Conservation (phyloP, 1,284 basidiomycete species). For the Papiliotrema fonsecae region DNA sequence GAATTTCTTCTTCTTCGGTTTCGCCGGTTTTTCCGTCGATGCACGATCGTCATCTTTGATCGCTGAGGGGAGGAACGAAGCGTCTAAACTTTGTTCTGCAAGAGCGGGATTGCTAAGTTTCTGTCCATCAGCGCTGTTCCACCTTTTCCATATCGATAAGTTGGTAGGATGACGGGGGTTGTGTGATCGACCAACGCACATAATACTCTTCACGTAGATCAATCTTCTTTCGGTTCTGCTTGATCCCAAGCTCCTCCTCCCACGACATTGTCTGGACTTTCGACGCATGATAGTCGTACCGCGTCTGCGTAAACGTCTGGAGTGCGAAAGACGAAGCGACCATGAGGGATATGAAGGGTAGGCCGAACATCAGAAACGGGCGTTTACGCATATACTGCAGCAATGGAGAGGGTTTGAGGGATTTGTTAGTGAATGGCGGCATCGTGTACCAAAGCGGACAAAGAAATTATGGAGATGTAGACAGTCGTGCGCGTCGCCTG, state of each 20-base stretch:
- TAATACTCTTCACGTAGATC: constrained; percentile 95
- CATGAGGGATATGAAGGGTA: constrained; percentile 81
- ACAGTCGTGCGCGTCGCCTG: no score
- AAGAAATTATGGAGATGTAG: no score
- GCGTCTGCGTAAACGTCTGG: constrained; percentile 77
- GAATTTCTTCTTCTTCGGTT: constrained; percentile 21
- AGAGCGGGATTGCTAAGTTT: constrained; percentile 5
- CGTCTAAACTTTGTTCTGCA: background rate
- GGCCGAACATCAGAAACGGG: constrained; percentile 63
- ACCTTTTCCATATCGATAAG: background rate
- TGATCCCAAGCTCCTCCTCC: constrained; percentile 78
- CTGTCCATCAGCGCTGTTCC: constrained; percentile 1
- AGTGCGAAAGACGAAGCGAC: constrained; percentile 84
- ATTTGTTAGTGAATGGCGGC: constrained; percentile 56
- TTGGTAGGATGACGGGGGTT: constrained; percentile 4
- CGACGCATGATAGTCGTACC: constrained; percentile 82
- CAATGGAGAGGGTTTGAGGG: constrained; percentile 51
- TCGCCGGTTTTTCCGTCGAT: background rate
- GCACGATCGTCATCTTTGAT: background rate
- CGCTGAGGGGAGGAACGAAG: constrained; percentile 1
- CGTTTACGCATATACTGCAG: constrained; percentile 37
- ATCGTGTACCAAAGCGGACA: constrained; percentile 18
- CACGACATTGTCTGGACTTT: constrained; percentile 71
- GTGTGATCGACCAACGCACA: no score
- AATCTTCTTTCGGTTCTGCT: constrained; percentile 74